phyloP scores from a whole-genome alignment of 768 basidiomycete genomes.

The Hydnomerulius pinastri region DNA sequence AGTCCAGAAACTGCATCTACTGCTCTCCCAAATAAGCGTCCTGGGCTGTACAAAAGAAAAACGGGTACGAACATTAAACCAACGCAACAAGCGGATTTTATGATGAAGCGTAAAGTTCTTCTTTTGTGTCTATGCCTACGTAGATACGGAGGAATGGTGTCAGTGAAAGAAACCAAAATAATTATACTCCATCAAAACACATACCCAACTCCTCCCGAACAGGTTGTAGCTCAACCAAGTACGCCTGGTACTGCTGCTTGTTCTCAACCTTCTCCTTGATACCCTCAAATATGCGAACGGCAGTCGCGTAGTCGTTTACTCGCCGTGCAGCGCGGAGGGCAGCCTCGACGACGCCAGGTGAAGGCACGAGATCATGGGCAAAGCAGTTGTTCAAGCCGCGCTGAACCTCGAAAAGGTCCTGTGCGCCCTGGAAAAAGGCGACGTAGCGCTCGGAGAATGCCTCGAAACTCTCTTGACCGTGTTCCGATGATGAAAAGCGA shows the following conservation, averaged over 20 bases:
- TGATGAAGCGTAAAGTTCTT: constrained; percentile 61
- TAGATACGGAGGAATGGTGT: not conserved
- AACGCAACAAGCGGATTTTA: constrained; percentile 26
- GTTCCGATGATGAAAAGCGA: constrained; percentile 48
- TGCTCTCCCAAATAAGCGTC: constrained; percentile 4
- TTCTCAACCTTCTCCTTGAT: constrained; percentile 98
- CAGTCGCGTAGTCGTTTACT: constrained; percentile 96
- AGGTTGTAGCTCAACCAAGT: constrained; percentile 87
- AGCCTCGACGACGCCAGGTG: constrained; percentile 81
- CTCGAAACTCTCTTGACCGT: constrained; percentile 91
- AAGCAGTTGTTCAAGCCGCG: constrained; percentile 99
- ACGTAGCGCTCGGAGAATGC: constrained; percentile 94
- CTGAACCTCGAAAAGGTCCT: constrained; percentile 98
- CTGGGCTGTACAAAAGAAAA: not conserved
- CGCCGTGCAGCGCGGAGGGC: constrained; percentile 85
- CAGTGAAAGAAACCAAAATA: constrained; percentile 1
- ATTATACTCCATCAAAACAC: constrained; percentile 23
- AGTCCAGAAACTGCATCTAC: constrained; percentile 28
- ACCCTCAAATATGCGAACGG: constrained; percentile 95
- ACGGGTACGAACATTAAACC: constrained; percentile 17
- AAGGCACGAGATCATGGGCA: constrained; percentile 94
- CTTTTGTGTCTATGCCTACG: constrained; percentile 59
- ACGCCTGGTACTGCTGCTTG: constrained; percentile 90
- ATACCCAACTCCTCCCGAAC: constrained; percentile 91
- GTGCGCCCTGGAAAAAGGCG: constrained; percentile 87